phyloP scores from a whole-genome alignment of 306 rosid species.

The Trifolium repens region DNA sequence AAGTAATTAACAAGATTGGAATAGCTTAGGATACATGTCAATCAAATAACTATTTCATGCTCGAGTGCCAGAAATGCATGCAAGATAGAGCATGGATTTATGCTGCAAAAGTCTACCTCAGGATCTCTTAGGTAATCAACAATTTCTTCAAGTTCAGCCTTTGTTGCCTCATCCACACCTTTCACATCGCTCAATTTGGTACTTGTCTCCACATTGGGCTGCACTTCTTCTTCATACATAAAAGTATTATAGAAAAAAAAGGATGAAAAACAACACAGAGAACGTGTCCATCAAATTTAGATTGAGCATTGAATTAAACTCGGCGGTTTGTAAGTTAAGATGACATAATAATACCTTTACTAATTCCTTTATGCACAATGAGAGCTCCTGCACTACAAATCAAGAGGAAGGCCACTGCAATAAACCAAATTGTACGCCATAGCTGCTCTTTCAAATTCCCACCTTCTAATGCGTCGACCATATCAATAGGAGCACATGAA shows the following conservation, averaged over 20 bases:
- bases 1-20: background rate
- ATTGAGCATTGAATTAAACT: slow-evolving; percentile 14
- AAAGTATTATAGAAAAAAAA: background rate
- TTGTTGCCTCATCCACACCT: slow-evolving; percentile 94
- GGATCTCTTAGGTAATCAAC: slow-evolving; percentile 95
- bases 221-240: slow-evolving; percentile 69
- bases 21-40: background rate
- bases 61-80: background rate
- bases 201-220: slow-evolving; percentile 74
- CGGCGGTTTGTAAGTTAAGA: slow-evolving; percentile 16
- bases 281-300: slow-evolving; percentile 24
- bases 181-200: slow-evolving; percentile 83
- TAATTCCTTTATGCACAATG: slow-evolving; percentile 77
- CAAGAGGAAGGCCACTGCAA: slow-evolving; percentile 65
- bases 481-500: slow-evolving; percentile 77
- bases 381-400: slow-evolving; percentile 82
- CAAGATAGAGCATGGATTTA: slow-evolving; percentile 12
- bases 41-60: background rate
- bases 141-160: slow-evolving; percentile 89
- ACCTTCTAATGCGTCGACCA: slow-evolving; percentile 62
- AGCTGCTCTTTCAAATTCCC: slow-evolving; percentile 77
- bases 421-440: slow-evolving; percentile 72
- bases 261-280: slow-evolving; percentile 33
- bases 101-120: slow-evolving; percentile 52
- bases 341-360: slow-evolving; percentile 66